Conservation (phyloP, 1,284 basidiomycete species). For the Cystobasidium slooffiae region DNA sequence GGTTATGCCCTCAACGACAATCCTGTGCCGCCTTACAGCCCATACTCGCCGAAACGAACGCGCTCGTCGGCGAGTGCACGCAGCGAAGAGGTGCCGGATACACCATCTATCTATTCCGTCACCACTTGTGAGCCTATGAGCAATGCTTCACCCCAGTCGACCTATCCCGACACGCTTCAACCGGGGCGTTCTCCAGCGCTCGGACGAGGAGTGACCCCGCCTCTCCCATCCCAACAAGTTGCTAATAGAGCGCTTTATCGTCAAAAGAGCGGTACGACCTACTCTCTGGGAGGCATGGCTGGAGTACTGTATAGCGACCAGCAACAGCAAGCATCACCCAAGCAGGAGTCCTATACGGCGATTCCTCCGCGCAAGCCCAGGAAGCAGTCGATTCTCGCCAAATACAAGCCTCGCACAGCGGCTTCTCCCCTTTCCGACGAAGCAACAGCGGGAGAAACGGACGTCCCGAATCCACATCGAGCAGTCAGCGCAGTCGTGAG, state of each 20-base stretch:
- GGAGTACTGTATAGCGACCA: conserved; percentile 27
- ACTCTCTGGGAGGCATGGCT: conserved; percentile 34
- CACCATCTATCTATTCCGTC: conserved; percentile 31
- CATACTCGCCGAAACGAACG: conserved; percentile 12
- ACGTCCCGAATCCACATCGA: conserved; percentile 23
- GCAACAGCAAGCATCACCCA: neutral
- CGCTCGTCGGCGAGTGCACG: conserved; percentile 13
- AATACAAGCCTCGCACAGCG: conserved; percentile 16
- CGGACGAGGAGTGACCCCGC: conserved; percentile 18
- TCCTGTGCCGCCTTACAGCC: conserved; percentile 25
- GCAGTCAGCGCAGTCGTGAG: conserved; percentile 36
- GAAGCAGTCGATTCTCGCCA: conserved; percentile 31
- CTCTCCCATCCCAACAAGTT: neutral
- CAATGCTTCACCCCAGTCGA: conserved; percentile 8
- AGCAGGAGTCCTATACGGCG: conserved; percentile 10
- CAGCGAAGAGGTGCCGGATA: conserved; percentile 15
- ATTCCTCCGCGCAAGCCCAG: conserved; percentile 35
- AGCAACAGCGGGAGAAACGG: conserved; percentile 21
- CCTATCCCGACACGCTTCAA: conserved; percentile 22
- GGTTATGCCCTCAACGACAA: conserved; percentile 25
- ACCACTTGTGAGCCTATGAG: conserved; percentile 15
- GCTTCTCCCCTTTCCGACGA: conserved; percentile 25
- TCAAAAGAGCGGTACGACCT: conserved; percentile 36
- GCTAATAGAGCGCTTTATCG: conserved; percentile 18
- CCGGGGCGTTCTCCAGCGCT: conserved; percentile 35